A percentile compares a stretch with the other conserved stretches of the same genome.
These are phyloP conservation scores for Catunica adiposa DNA, from an alignment of 2,329 filamentous ascomycete species.

Conservation along the genomic window DNA sequence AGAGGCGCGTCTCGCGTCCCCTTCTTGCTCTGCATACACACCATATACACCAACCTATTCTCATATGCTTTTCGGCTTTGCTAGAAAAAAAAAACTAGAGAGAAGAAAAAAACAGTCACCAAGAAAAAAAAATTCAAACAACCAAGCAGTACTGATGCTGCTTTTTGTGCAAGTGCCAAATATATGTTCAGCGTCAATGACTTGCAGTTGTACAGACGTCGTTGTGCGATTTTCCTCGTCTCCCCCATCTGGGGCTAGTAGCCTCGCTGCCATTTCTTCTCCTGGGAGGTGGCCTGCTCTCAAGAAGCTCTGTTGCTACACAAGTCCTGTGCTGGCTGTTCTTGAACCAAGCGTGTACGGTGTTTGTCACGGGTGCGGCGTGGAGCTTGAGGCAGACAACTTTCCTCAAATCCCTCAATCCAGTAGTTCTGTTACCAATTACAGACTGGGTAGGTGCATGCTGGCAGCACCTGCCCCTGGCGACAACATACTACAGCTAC, in stretches of 20 bases:
- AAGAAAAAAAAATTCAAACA: no score
- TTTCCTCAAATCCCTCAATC: neutral
- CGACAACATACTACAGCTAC: neutral
- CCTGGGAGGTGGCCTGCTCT: neutral
- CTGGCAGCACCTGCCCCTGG: conserved; percentile 1
- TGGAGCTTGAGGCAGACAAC: neutral
- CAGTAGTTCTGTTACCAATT: neutral
- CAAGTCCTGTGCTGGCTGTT: neutral
- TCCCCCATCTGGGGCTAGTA: neutral
- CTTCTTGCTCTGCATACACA: neutral
- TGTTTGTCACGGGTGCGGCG: neutral
- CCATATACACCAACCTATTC: no score
- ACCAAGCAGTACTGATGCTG: no score
- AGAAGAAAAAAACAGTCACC: no score
- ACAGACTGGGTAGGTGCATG: neutral
- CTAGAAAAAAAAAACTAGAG: neutral
- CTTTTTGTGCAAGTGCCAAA: no score
- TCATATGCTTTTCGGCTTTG: no score
- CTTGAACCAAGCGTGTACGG: neutral
- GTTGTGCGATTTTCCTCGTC: neutral
- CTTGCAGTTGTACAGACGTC: no score
- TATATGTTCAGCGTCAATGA: no score
- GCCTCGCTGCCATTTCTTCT: neutral
- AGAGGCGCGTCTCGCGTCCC: neutral
- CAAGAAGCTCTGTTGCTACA: neutral